Conservation (phyloP, 768 basidiomycete species). For the Lentinula lateritia region DNA sequence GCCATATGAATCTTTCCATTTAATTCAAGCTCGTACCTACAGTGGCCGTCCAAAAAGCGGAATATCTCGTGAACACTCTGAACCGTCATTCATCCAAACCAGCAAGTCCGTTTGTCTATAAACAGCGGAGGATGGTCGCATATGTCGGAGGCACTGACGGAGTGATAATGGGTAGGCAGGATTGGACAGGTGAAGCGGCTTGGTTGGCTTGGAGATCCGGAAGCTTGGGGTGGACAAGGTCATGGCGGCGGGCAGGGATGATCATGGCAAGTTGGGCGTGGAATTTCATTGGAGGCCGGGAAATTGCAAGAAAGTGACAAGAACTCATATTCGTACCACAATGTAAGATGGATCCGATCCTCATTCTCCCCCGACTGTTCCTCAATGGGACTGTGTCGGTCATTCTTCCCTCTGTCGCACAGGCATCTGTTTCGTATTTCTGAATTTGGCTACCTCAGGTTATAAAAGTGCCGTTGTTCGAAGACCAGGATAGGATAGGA, state of each 20-base stretch:
- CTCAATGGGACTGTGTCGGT: too few species aligned
- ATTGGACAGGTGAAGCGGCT: not conserved
- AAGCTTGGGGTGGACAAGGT: not conserved
- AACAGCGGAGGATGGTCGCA: not conserved
- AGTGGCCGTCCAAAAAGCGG: slow-evolving; percentile 1
- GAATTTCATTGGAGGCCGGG: not conserved
- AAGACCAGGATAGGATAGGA: too few species aligned
- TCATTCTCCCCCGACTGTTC: too few species aligned
- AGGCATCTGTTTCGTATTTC: too few species aligned
- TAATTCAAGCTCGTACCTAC: not conserved
- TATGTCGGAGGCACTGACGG: not conserved
- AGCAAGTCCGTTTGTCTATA: not conserved
- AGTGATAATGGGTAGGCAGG: not conserved
- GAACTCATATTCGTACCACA: not conserved
- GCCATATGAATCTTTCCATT: not conserved
- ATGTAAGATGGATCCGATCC: too few species aligned
- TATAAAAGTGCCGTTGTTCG: too few species aligned
- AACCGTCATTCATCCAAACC: not conserved
- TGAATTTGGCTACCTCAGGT: too few species aligned
- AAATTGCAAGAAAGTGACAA: not conserved
- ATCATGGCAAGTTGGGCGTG: not conserved
- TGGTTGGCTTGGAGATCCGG: not conserved
- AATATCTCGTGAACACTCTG: not conserved
- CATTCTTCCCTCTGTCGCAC: too few species aligned
- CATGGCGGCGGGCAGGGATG: not conserved